phyloP scores from a whole-genome alignment of 305 asterid species.

The Fraxinus floribunda region DNA sequence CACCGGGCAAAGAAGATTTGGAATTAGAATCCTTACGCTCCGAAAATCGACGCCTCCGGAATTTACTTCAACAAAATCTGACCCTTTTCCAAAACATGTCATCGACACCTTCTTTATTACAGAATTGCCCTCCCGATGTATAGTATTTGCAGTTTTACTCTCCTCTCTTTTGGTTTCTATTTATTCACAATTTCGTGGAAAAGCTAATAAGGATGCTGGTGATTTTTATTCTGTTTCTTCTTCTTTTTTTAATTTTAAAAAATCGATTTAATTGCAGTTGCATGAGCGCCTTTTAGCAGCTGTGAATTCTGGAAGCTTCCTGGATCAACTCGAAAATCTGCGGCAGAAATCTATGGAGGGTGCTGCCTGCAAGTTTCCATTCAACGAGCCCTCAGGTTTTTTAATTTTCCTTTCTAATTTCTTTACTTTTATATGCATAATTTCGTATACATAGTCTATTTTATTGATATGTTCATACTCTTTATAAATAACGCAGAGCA shows the following conservation, averaged over 20 bases:
- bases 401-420: neutral
- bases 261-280: constrained; percentile 46
- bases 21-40: constrained; percentile 48
- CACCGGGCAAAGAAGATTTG: constrained; percentile 27
- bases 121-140: constrained; percentile 76
- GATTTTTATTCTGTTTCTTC: neutral
- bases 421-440: neutral
- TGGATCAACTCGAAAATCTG: constrained; percentile 55
- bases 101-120: constrained; percentile 42
- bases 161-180: neutral
- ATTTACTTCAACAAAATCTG: constrained; percentile 64
- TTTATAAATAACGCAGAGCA: neutral
- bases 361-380: constrained; percentile 51
- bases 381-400: constrained; percentile 66
- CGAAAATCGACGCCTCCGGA: constrained; percentile 69
- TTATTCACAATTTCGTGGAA: neutral
- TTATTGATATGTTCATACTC: neutral
- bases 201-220: neutral
- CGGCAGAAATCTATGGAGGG: constrained; percentile 29
- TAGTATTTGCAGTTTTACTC: neutral
- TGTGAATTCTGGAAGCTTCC: constrained; percentile 54
- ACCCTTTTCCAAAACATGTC: constrained; percentile 59
- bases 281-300: constrained; percentile 60
- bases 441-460: neutral
- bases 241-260: too few species aligned